phyloP scores from a whole-genome alignment of 2,329 filamentous ascomycete genomes.

The Claviceps fusiformis region DNA sequence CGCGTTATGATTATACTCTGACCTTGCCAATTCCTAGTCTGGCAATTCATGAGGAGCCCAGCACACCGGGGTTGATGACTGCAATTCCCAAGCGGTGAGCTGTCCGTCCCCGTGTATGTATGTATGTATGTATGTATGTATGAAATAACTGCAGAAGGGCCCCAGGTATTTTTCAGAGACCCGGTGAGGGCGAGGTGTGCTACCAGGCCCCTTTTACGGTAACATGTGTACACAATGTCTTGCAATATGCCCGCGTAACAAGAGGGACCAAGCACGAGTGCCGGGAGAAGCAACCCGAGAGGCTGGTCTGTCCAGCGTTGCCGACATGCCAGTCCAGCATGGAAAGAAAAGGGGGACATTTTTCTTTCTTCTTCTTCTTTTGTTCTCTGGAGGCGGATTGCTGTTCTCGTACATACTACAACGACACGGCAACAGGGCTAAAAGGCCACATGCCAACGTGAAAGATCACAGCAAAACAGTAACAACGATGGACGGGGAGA shows the following conservation, averaged over 20 bases:
- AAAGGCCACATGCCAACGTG: too few species aligned
- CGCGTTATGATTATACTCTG: too few species aligned
- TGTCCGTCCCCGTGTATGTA: too few species aligned
- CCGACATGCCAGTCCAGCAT: neutral
- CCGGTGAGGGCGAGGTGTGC: neutral
- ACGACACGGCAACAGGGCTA: too few species aligned
- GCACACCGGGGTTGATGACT: neutral
- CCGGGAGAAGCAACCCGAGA: neutral
- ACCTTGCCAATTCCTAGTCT: too few species aligned
- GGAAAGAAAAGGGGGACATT: neutral
- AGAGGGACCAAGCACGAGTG: too few species aligned
- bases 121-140: neutral
- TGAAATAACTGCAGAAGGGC: neutral
- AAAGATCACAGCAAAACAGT: neutral
- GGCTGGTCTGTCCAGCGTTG: neutral
- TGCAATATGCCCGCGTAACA: neutral
- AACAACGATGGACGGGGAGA: too few species aligned
- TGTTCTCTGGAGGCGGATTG: too few species aligned
- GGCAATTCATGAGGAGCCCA: neutral
- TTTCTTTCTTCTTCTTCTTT: neutral
- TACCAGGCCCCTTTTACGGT: neutral
- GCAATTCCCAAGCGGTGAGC: neutral
- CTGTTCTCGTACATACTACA: too few species aligned
- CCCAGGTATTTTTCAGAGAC: neutral
- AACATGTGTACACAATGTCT: neutral